A percentile compares a stretch with the other conserved stretches of the same genome.
Conservation (phyloP, 2,329 filamentous ascomycete genomes). For the Penicillium sp. region DNA sequence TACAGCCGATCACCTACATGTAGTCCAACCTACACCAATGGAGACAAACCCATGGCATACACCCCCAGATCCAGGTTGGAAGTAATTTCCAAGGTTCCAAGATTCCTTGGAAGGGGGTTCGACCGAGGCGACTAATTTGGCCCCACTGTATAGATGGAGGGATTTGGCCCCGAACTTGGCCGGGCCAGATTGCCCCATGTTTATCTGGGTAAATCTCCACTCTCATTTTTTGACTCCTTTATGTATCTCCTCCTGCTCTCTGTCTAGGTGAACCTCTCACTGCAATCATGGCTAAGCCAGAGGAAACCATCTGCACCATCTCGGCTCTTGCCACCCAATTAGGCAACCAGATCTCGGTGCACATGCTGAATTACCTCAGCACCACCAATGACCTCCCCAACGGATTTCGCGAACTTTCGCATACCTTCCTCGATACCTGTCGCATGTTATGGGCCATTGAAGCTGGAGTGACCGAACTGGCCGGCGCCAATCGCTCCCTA, state of each 20-base stretch:
- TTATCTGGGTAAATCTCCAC: not conserved
- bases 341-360: slow-evolving; percentile 63
- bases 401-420: slow-evolving; percentile 59
- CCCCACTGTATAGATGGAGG: not conserved
- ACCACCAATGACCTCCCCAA: slow-evolving; percentile 54
- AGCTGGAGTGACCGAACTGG: slow-evolving; percentile 59
- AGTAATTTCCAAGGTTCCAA: too few relatives aligned
- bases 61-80: not conserved
- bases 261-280: not conserved
- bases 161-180: not conserved
- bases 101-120: too few relatives aligned
- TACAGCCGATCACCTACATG: not conserved
- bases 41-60: not conserved
- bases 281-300: slow-evolving; percentile 8
- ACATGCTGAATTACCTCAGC: slow-evolving; percentile 63
- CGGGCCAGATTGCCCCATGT: not conserved
- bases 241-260: not conserved
- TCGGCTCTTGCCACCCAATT: slow-evolving; percentile 59
- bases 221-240: not conserved
- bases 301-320: slow-evolving; percentile 32
- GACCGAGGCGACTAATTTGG: not conserved
- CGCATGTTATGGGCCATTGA: slow-evolving; percentile 68
- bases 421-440: slow-evolving; percentile 66
- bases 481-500: slow-evolving; percentile 52
- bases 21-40: not conserved